phyloP scores from a whole-genome alignment of 495 filamentous ascomycete genomes.

The Cryomyces minteri region DNA sequence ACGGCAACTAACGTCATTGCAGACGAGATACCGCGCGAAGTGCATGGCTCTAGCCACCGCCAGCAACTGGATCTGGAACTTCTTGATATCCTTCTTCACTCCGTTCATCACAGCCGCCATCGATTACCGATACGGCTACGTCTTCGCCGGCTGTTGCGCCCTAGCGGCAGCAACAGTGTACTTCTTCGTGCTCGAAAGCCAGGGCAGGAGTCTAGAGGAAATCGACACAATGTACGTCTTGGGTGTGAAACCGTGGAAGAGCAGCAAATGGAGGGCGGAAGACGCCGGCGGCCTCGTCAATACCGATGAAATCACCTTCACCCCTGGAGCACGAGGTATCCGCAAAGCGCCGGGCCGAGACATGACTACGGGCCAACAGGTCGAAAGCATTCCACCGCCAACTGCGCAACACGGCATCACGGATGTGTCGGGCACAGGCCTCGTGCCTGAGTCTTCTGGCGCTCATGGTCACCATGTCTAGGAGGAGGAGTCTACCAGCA shows the following conservation, averaged over 20 bases:
- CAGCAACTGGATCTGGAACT: constrained; percentile 84
- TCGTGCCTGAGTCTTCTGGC: too few species aligned
- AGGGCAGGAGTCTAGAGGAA: constrained; percentile 53
- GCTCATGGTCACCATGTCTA: too few species aligned
- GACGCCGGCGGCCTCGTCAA: constrained; percentile 19
- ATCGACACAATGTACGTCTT: constrained; percentile 75
- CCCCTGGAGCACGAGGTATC: too few species aligned
- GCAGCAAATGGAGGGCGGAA: constrained; percentile 29
- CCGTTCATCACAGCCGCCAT: constrained; percentile 55
- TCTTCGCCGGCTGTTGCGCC: constrained; percentile 57
- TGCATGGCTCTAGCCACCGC: constrained; percentile 63
- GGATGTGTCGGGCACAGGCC: too few species aligned
- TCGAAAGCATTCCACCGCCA: too few species aligned
- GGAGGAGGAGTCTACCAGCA: too few species aligned
- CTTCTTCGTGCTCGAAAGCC: constrained; percentile 62
- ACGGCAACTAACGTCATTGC: too few species aligned
- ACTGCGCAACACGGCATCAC: too few species aligned
- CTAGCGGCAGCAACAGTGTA: constrained; percentile 46
- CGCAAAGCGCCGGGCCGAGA: too few species aligned
- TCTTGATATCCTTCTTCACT: constrained; percentile 71
- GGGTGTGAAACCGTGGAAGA: constrained; percentile 49
- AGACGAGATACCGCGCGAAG: constrained; percentile 23
- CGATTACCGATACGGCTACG: constrained; percentile 58
- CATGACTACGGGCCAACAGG: too few species aligned
- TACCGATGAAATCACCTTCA: too few species aligned